Base-by-base conservation (phyloP, 495 filamentous ascomycete species). In the Poronia punctata region DNA sequence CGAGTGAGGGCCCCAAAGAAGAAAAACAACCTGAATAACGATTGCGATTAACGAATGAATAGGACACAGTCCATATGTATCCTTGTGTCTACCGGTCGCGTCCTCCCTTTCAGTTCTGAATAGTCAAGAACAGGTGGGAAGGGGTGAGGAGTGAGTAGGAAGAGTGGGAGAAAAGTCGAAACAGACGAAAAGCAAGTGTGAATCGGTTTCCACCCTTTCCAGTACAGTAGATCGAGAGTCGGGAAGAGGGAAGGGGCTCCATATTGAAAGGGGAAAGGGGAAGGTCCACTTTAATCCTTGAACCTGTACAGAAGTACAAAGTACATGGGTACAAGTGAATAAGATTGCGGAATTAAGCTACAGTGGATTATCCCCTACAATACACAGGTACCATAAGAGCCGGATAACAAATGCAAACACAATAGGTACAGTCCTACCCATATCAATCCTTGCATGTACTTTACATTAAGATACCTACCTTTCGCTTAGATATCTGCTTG, bases 131-230 rank as follows among this genome's bases (percentile, higher is more conserved):
- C 36, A 16, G 49, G 47, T 40, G 35, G 35, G 20, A 49, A 21
- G 43, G 48, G 35, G 38, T 40, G 42, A 45, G 31, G 35, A 46
- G 32, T 36, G 40, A 35, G 30, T 43, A 32, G 53, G 49, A 47
- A 42, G 40, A 41, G 43, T 33, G 43, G 41, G 51, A 38, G 36
- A 40, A 52, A 46, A 39, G 34, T 35, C 17, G 42, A 42, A 41
- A 43, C 37, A 41, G 36, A 53, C 35, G 20, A 35, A 49, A 54
- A 59, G 49, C 48, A 48, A 56, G 50, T 52, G 58, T 53, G 53
- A 58, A 52, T 58, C 52, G 46, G 42, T 12, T 45, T 45, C 34
- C 41, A 44, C 41, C 35, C 27, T 46, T 40, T 48, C 47, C 46
- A 43, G 46, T 50, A 42, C 42, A 49, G 53, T 12, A 11, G 24